Base-by-base conservation (phyloP, 2,329 filamentous ascomycete genomes). In the Clarireedia hainanense region DNA sequence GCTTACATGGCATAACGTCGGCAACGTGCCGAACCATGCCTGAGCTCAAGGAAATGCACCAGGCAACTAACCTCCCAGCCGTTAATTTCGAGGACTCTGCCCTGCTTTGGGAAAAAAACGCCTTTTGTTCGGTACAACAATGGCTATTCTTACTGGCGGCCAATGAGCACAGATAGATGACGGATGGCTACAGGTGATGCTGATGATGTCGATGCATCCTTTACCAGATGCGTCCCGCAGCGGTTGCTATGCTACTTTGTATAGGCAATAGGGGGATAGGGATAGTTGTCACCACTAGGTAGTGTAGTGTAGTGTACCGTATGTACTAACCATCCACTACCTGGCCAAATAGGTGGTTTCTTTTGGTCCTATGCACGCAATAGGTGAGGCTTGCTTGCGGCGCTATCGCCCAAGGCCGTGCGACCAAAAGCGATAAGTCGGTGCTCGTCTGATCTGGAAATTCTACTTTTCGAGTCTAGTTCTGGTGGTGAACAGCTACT, bases 1-100 rank as follows among this genome's bases (percentile, higher is more conserved):
- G 56, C 49, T 48, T 47, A 36, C 26, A 64, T 63, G 65, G 65
- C 65, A 68, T 67, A 64, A 67, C 47, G 49, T 65, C 63, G 65
- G 65, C 50, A 58, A 48, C 54, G 43, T 34, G 30, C 61, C 58
- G 57, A 58, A 24, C 17, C 24, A 50, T 45, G 45, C 52, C 36
- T 50, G 34, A 34, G 5, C 40, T 42, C 34, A 39, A 48, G 23
- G 34, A 37, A 43, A 23, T 40, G 24, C 43, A 49, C 37, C 27
- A 30, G 23, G 40, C 42, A 53, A 53, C 37, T 26, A 37, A 39
- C 50, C 14, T 27, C 30, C n/a, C 30, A 24, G 17, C 17, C 49
- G 30, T 23, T 52, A 43, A 34, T 43, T 50, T 55, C 42, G 15
- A 34, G 17, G 27, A 27, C 26, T 36, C 26, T 36, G 45, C 45